A percentile compares a stretch with the other conserved stretches of the same genome.
phyloP scores from a whole-genome alignment of 148 eudicot species.

The Vaccinium macrocarpon region DNA sequence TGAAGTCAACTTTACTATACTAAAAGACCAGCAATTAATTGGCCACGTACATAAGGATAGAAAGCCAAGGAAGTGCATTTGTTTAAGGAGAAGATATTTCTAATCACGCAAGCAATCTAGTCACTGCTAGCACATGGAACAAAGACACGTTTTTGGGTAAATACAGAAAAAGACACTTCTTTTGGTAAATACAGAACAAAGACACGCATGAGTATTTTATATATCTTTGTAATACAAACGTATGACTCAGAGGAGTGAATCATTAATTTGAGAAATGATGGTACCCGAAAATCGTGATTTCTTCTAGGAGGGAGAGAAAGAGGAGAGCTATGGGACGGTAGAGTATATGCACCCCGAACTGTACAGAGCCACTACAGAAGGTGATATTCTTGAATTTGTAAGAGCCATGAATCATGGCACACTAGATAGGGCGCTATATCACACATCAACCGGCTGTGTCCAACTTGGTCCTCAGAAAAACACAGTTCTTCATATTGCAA shows the following conservation, averaged over 20 bases:
- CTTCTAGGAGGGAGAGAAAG: conserved; percentile 16
- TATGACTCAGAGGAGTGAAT: background rate
- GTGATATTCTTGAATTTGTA: conserved; percentile 24
- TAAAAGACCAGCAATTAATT: background rate
- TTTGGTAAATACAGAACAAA: too few relatives aligned
- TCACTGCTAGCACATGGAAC: background rate
- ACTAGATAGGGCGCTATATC: background rate
- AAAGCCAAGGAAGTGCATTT: too few relatives aligned
- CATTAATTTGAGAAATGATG: conserved; percentile 12
- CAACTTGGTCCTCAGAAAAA: conserved; percentile 27
- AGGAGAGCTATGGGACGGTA: conserved; percentile 22
- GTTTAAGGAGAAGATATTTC: background rate
- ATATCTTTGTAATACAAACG: background rate
- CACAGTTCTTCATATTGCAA: conserved; percentile 31
- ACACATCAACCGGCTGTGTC: conserved; percentile 16
- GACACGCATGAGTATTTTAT: background rate
- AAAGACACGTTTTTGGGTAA: too few relatives aligned
- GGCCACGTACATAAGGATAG: background rate
- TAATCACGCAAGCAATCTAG: background rate
- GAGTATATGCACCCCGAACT: conserved; percentile 26
- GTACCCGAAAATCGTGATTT: conserved; percentile 9
- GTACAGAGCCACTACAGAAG: conserved; percentile 25
- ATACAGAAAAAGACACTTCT: too few relatives aligned
- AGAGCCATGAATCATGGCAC: conserved; percentile 16
- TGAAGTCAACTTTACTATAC: background rate